Evolutionary conservation across 108 stramenopile species (phyloP).

Genomic region (Cyclostephanos invisitatus): DNA sequence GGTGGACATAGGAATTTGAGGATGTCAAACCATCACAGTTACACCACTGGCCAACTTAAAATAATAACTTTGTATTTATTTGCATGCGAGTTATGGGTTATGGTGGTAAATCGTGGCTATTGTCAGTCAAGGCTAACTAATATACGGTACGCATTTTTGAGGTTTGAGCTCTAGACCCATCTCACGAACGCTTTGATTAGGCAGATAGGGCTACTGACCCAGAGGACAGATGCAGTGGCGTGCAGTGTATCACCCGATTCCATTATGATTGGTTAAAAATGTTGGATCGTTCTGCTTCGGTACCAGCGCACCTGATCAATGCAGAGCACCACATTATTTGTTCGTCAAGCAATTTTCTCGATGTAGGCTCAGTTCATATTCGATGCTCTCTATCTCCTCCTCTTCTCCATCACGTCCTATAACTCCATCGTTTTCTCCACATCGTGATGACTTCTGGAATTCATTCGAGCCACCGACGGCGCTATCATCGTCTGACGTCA

Average conservation of each 20-base stretch:
- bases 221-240: not conserved
- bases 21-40: not conserved
- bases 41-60: not conserved
- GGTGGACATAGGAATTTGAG: constrained; percentile 10
- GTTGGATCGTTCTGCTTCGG: not conserved
- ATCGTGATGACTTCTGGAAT: not conserved
- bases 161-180: not conserved
- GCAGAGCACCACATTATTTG: not conserved
- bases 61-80: not conserved
- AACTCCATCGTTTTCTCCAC: not conserved
- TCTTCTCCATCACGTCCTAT: not conserved
- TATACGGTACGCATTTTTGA: too few species aligned
- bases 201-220: not conserved
- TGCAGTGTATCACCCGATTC: not conserved
- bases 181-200: not conserved
- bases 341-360: not conserved
- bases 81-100: not conserved
- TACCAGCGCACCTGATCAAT: not conserved
- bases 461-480: too few species aligned
- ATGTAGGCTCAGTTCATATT: not conserved
- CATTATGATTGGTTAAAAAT: not conserved
- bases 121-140: not conserved
- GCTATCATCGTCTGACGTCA: too few species aligned
- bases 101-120: not conserved
- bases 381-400: not conserved